These are phyloP conservation scores for Penicillium silybi DNA, from an alignment of 495 filamentous ascomycete genomes.

Conservation along the genomic window DNA sequence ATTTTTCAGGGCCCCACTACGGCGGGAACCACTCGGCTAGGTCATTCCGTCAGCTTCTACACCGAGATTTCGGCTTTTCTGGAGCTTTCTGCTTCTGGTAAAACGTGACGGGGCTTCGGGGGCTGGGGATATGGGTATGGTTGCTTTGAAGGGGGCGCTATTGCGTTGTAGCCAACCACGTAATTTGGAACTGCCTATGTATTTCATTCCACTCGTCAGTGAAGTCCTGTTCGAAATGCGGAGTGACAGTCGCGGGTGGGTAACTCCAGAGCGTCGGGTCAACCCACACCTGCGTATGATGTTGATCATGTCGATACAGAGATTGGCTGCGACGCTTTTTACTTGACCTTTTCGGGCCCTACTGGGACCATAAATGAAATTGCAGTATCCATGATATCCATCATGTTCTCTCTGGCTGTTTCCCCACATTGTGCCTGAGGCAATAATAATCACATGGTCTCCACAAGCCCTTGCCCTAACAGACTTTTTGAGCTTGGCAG, in stretches of 20 bases:
- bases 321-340: neutral
- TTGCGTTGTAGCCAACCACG: too few relatives aligned
- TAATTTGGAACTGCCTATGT: too few relatives aligned
- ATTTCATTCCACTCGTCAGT: neutral
- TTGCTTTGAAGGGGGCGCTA: too few relatives aligned
- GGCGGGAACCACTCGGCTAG: conserved; percentile 13
- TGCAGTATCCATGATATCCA: neutral
- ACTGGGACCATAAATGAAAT: neutral
- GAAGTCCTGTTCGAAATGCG: conserved; percentile 8
- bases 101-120: neutral
- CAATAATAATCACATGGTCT: conserved; percentile 8
- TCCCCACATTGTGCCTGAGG: conserved; percentile 8
- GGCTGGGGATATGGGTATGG: neutral
- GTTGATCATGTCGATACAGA: neutral
- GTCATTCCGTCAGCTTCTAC: conserved; percentile 1
- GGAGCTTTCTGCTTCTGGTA: neutral
- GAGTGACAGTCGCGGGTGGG: conserved; percentile 3
- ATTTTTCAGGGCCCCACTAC: conserved; percentile 3
- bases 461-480: conserved; percentile 17
- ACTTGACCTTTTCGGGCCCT: neutral
- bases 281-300: neutral
- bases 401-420: neutral
- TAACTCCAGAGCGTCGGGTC: conserved; percentile 4
- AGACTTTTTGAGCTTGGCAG: conserved; percentile 12
- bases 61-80: conserved; percentile 3